A percentile compares a stretch with the other conserved stretches of the same genome.
Evolutionary conservation across 2,329 filamentous ascomycete genomes (phyloP).

Genomic region (Fusarium circinatum): DNA sequence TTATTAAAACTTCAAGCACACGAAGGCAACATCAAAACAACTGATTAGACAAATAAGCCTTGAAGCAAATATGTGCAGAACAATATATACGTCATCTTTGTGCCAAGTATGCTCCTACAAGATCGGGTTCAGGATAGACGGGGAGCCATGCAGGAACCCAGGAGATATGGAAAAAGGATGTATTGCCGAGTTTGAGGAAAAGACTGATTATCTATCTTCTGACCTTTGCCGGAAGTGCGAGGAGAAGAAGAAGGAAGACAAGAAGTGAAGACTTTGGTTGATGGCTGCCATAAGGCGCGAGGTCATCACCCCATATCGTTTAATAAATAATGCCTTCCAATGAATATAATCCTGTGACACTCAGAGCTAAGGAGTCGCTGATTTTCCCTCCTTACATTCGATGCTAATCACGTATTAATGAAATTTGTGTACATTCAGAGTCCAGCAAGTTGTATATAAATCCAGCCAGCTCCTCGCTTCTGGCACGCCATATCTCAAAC

Average conservation of each 20-base stretch:
- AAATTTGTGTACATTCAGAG: too few species aligned
- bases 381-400: too few species aligned
- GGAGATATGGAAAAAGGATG: neutral
- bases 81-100: neutral
- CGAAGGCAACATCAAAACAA: fast-evolving
- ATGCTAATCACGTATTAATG: too few species aligned
- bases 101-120: neutral
- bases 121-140: neutral
- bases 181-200: neutral
- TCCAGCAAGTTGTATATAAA: neutral
- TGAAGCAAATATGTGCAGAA: neutral
- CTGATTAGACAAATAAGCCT: fast-evolving
- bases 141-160: neutral
- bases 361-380: fast-evolving
- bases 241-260: neutral
- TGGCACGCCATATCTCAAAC: too few species aligned
- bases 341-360: fast-evolving
- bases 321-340: neutral
- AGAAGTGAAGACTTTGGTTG: neutral
- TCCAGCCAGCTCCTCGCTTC: too few species aligned
- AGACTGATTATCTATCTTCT: neutral
- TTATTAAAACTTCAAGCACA: fast-evolving
- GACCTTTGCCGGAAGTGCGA: neutral
- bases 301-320: neutral
- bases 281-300: fast-evolving